A percentile compares a stretch with the other conserved stretches of the same genome.
These are phyloP conservation scores for Aspergillus aculeatinus DNA, from an alignment of 2,329 filamentous ascomycete species.

Conservation along the genomic window DNA sequence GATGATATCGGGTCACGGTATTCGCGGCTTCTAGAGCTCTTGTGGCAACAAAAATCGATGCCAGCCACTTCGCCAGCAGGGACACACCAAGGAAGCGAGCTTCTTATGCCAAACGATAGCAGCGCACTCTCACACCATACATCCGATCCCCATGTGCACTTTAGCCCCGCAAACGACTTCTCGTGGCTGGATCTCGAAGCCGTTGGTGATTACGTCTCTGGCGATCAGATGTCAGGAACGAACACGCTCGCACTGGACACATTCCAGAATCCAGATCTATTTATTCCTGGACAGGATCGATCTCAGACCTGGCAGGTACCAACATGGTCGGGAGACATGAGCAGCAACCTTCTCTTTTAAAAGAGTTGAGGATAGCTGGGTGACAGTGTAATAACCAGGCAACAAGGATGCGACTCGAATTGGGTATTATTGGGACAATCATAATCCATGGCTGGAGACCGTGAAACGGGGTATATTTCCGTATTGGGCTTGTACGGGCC, in stretches of 20 bases:
- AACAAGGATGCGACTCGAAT: neutral
- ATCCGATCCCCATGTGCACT: conserved; percentile 41
- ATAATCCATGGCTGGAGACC: neutral
- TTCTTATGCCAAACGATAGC: conserved; percentile 28
- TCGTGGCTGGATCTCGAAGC: conserved; percentile 63
- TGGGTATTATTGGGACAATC: neutral
- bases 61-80: conserved; percentile 25
- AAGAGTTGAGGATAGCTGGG: neutral
- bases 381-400: neutral
- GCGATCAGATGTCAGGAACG: conserved; percentile 40
- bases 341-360: conserved; percentile 37
- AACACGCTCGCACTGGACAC: conserved; percentile 38
- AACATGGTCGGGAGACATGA: conserved; percentile 44
- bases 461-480: neutral
- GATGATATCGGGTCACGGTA: conserved; percentile 64
- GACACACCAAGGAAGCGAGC: conserved; percentile 33
- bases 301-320: conserved; percentile 39
- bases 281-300: conserved; percentile 31
- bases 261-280: conserved; percentile 35
- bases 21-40: conserved; percentile 58
- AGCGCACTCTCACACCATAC: conserved; percentile 32
- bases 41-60: conserved; percentile 54
- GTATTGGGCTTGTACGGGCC: neutral
- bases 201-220: conserved; percentile 57
- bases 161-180: conserved; percentile 56